Conservation (phyloP, 345 rosid species). For the Aethionema arabicum region DNA sequence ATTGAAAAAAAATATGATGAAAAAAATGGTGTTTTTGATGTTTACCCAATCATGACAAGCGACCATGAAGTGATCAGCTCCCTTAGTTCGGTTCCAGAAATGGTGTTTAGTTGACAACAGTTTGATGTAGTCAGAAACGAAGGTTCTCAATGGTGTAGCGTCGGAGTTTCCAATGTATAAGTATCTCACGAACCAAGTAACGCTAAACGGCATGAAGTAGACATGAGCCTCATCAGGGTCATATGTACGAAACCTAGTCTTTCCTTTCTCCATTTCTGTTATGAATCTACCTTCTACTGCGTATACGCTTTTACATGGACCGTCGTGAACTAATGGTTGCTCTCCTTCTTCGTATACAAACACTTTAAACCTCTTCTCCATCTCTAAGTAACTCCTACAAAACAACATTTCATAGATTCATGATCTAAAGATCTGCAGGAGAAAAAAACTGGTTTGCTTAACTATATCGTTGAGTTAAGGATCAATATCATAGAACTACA, state of each 20-base stretch:
- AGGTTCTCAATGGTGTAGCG: conserved; percentile 47
- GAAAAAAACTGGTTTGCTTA: neutral
- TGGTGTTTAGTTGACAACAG: conserved; percentile 63
- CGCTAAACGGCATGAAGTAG: conserved; percentile 86
- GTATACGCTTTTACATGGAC: conserved; percentile 84
- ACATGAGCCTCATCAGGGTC: conserved; percentile 61
- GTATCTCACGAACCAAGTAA: conserved; percentile 70
- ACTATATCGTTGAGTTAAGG: no score
- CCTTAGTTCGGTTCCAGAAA: conserved; percentile 71
- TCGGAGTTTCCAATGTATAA: conserved; percentile 45
- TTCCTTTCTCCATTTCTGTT: conserved; percentile 62
- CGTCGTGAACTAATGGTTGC: conserved; percentile 66
- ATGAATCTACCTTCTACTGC: conserved; percentile 88
- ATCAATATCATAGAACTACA: no score
- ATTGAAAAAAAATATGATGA: no score
- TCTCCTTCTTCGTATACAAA: conserved; percentile 86
- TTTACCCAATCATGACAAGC: conserved; percentile 89
- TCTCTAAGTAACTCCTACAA: conserved; percentile 72
- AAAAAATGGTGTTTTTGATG: no score
- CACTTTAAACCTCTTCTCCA: conserved; percentile 88
- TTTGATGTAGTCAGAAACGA: conserved; percentile 66
- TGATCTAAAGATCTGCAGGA: neutral
- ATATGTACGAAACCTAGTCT: conserved; percentile 50
- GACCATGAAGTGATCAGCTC: conserved; percentile 92
- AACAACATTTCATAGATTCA: neutral